phyloP scores from a whole-genome alignment of 139 green algal species.

The Dunaliella sp. region DNA sequence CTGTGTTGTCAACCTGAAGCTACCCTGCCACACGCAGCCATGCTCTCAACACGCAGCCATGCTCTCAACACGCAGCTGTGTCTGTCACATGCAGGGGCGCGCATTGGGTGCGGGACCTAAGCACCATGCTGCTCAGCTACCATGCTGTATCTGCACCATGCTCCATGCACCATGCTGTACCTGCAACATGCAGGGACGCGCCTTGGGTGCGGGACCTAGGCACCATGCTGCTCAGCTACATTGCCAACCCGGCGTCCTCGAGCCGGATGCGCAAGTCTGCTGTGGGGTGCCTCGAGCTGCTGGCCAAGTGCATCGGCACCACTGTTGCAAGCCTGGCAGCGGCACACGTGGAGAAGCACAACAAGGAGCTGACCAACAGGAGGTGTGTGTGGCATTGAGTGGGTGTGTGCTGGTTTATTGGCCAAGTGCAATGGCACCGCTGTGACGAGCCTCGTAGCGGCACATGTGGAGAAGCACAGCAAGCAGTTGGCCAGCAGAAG shows the following conservation, averaged over 20 bases:
- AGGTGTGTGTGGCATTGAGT: background rate
- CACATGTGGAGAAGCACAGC: background rate
- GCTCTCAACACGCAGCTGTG: no score
- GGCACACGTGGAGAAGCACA: background rate
- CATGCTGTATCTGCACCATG: no score
- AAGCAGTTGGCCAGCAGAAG: background rate
- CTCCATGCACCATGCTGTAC: no score
- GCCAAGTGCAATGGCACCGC: no score
- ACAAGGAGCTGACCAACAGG: background rate
- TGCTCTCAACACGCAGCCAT: no score
- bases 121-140: background rate
- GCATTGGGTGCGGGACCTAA: background rate
- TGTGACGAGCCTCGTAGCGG: no score
- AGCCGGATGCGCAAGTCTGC: slow-evolving; percentile 6
- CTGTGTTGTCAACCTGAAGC: no score
- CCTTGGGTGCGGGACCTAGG: background rate
- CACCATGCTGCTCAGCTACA: background rate
- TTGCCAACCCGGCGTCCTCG: background rate
- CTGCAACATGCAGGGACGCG: background rate
- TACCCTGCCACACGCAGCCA: no score
- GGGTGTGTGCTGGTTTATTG: background rate
- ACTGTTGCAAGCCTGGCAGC: background rate
- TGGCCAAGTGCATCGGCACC: background rate
- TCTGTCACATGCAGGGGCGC: background rate
- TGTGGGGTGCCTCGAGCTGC: background rate